These are phyloP conservation scores for Haberlea rhodopensis DNA, from an alignment of 257 asterid genomes.

Conservation along the genomic window DNA sequence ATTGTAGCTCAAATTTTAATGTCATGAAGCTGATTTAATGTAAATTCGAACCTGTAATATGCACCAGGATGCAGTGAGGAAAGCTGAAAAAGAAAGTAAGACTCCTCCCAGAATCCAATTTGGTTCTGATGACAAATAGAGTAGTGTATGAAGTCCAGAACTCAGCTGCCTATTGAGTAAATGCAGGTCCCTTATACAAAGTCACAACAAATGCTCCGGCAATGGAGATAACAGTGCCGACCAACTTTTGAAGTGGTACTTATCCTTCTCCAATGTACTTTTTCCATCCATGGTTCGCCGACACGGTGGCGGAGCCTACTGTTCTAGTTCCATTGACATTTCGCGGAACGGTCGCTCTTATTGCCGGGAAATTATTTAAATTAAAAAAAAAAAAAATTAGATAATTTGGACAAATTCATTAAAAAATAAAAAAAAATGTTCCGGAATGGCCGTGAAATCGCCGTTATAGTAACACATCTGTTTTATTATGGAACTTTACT, in stretches of 20 bases:
- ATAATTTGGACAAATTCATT: no score
- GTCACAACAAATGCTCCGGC: conserved; percentile 55
- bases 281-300: no score
- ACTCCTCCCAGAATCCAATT: conserved; percentile 57
- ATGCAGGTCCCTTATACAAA: conserved; percentile 49
- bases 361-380: no score
- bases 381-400: no score
- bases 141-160: conserved; percentile 21
- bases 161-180: conserved; percentile 36
- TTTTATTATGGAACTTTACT: no score
- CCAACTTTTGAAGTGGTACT: conserved; percentile 42
- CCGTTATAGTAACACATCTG: no score
- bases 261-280: conserved; percentile 31
- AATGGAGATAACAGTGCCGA: conserved; percentile 50
- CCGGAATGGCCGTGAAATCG: no score
- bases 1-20: neutral
- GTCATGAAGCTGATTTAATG: neutral
- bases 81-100: conserved; percentile 39
- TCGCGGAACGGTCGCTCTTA: no score
- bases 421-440: no score
- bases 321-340: no score
- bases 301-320: no score
- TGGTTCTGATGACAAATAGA: conserved; percentile 28
- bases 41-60: conserved; percentile 46
- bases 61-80: conserved; percentile 45